Evolutionary conservation across 345 rosid genomes (phyloP).

Genomic region (Rhodamnia argentea): DNA sequence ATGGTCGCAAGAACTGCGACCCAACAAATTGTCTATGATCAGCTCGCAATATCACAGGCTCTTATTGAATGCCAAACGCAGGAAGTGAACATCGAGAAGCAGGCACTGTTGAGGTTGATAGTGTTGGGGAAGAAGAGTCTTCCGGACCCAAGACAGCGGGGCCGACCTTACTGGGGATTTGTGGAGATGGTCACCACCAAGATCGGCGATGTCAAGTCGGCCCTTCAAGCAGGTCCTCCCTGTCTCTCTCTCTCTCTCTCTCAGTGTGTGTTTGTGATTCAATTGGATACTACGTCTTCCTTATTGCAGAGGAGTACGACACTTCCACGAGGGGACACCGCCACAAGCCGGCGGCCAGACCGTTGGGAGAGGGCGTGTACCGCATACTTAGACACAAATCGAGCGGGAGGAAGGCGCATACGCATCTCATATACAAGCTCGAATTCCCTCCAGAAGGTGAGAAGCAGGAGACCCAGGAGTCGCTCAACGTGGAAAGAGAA

Average conservation of each 20-base stretch:
- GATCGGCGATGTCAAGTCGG: slow-evolving; percentile 39
- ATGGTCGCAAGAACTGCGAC: not conserved
- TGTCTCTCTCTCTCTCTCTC: not conserved
- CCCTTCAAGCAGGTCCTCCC: slow-evolving; percentile 43
- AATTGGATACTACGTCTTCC: not conserved
- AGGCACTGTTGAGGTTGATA: slow-evolving; percentile 40
- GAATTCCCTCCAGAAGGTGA: slow-evolving; percentile 35
- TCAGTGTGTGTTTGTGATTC: not conserved
- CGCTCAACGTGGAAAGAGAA: slow-evolving; percentile 46
- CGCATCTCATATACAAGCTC: slow-evolving; percentile 65
- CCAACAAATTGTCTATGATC: not conserved
- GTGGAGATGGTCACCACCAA: slow-evolving; percentile 58
- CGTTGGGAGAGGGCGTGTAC: slow-evolving; percentile 63
- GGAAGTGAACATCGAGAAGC: slow-evolving; percentile 53
- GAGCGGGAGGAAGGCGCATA: slow-evolving; percentile 12
- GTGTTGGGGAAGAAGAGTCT: slow-evolving; percentile 65
- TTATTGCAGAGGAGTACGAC: slow-evolving; percentile 50
- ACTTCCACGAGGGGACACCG: slow-evolving; percentile 52
- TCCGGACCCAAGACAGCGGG: slow-evolving; percentile 50
- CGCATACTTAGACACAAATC: slow-evolving; percentile 50
- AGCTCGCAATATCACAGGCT: not conserved
- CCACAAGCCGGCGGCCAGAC: slow-evolving; percentile 38
- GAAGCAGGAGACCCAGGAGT: slow-evolving; percentile 46
- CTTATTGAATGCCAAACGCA: not conserved
- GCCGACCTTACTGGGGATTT: slow-evolving; percentile 67